A percentile compares a stretch with the other conserved stretches of the same genome.
Conservation (phyloP, 73 alveolate genomes). For the Uronychia binucleata region DNA sequence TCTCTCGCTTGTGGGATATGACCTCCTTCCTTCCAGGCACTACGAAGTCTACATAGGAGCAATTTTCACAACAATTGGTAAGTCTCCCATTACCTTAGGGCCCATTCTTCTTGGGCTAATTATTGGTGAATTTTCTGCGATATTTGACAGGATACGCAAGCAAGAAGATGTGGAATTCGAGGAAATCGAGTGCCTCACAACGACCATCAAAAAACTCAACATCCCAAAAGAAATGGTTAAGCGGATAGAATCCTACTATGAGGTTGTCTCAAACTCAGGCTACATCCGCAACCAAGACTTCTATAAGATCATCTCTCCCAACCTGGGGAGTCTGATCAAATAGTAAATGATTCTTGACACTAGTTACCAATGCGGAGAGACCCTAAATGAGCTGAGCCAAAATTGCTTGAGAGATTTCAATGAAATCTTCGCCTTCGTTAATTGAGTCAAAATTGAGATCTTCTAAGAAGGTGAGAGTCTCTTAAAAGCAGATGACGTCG, state of each 20-base stretch:
- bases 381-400: slow-evolving; percentile 16
- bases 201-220: slow-evolving; percentile 35
- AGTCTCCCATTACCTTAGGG: neutral
- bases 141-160: slow-evolving; percentile 20
- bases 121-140: slow-evolving; percentile 58
- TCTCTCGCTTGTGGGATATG: slow-evolving; percentile 57
- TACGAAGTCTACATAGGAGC: slow-evolving; percentile 26
- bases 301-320: slow-evolving; percentile 5
- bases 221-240: slow-evolving; percentile 38
- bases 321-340: slow-evolving; percentile 26
- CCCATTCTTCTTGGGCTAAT: slow-evolving; percentile 38
- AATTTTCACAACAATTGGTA: slow-evolving; percentile 8
- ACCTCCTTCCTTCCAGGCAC: slow-evolving; percentile 35
- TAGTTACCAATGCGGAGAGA: neutral
- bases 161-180: slow-evolving; percentile 20
- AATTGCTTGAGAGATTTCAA: neutral
- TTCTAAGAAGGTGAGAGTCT: neutral
- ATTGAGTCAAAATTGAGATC: slow-evolving; percentile 9
- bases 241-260: slow-evolving; percentile 38
- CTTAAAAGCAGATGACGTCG: slow-evolving; percentile 38
- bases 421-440: slow-evolving; percentile 12
- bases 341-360: slow-evolving; percentile 24
- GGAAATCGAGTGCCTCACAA: slow-evolving; percentile 44
- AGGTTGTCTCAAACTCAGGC: neutral
- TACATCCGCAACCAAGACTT: neutral